Percentiles rank a stretch among this genome's conserved stretches.
phyloP scores from a whole-genome alignment of 148 eudicot genomes.

The Heliamphora exappendiculata region DNA sequence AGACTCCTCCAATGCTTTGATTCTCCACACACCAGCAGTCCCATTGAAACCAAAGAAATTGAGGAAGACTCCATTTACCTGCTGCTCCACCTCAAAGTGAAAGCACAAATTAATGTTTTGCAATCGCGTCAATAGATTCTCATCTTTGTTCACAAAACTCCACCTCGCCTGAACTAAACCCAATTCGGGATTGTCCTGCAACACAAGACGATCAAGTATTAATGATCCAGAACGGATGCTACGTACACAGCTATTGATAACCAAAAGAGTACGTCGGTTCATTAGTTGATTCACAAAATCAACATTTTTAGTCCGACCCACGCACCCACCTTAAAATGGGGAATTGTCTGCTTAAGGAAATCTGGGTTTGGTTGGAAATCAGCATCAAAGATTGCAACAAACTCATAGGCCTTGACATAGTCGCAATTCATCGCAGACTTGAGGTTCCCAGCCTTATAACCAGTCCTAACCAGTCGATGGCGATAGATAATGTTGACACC shows the following conservation, averaged over 20 bases:
- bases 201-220: constrained; percentile 1
- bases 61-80: constrained; percentile 67
- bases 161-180: constrained; percentile 86
- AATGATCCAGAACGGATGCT: neutral
- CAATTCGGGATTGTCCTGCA: constrained; percentile 57
- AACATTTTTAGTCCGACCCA: too few species aligned
- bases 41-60: constrained; percentile 91
- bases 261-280: neutral
- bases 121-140: constrained; percentile 63
- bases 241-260: neutral
- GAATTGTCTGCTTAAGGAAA: constrained; percentile 54
- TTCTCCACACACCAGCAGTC: constrained; percentile 89
- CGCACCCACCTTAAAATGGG: constrained; percentile 64
- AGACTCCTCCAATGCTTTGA: constrained; percentile 66
- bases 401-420: constrained; percentile 68
- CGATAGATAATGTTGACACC: constrained; percentile 57
- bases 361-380: constrained; percentile 73
- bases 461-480: constrained; percentile 57
- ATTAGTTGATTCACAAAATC: neutral
- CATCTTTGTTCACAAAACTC: constrained; percentile 80
- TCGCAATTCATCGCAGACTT: constrained; percentile 74
- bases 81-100: constrained; percentile 88
- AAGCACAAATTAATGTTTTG: constrained; percentile 68
- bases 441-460: constrained; percentile 76
- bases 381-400: constrained; percentile 76